Evolutionary conservation across 495 filamentous ascomycete species (phyloP).

Genomic region (Hypoxylon fragiforme): DNA sequence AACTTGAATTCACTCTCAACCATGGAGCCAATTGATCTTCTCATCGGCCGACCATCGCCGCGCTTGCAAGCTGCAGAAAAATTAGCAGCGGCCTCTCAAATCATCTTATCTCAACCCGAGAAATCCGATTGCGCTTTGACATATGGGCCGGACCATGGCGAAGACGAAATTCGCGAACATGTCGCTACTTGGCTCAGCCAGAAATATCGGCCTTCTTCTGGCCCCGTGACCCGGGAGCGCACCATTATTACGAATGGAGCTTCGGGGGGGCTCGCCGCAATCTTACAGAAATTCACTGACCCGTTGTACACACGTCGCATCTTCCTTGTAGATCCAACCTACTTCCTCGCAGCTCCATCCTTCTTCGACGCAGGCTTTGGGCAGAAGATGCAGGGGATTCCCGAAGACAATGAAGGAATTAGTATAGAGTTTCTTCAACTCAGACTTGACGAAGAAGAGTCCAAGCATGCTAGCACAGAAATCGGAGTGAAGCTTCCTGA

Average conservation of each 20-base stretch:
- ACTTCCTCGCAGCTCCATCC: conserved; percentile 69
- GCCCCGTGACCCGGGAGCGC: conserved; percentile 51
- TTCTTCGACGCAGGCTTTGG: conserved; percentile 70
- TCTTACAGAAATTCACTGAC: conserved; percentile 72
- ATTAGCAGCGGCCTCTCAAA: conserved; percentile 56
- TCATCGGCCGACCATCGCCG: conserved; percentile 65
- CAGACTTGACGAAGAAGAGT: conserved; percentile 47
- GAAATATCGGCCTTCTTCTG: conserved; percentile 57
- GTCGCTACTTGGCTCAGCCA: conserved; percentile 66
- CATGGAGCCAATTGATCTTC: conserved; percentile 57
- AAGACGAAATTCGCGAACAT: conserved; percentile 57
- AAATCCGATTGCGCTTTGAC: conserved; percentile 56
- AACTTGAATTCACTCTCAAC: too few relatives aligned
- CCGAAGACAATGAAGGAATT: conserved; percentile 70
- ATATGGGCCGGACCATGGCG: conserved; percentile 77
- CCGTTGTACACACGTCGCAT: conserved; percentile 69
- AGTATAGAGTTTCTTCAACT: conserved; percentile 59
- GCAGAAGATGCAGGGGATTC: conserved; percentile 60
- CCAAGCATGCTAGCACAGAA: conserved; percentile 14
- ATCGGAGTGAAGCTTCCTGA: conserved; percentile 10
- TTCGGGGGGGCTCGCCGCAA: conserved; percentile 65
- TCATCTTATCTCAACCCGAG: conserved; percentile 56
- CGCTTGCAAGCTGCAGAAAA: conserved; percentile 62
- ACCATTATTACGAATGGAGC: conserved; percentile 76
- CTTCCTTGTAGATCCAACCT: conserved; percentile 75